phyloP scores from a whole-genome alignment of 129 eudicot species.

The Saussurea involucrata region DNA sequence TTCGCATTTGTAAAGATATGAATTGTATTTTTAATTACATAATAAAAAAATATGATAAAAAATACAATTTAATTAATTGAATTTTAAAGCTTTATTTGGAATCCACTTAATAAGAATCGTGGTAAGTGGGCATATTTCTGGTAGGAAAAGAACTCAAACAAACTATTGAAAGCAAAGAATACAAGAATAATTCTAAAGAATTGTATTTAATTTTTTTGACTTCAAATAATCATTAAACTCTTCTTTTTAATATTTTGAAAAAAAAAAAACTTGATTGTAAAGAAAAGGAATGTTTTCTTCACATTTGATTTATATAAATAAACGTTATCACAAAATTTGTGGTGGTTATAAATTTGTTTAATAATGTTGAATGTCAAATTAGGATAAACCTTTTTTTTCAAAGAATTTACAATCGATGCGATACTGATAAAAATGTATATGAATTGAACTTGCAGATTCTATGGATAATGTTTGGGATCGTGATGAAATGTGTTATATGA shows the following conservation, averaged over 20 bases:
- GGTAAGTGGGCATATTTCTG: conserved; percentile 33
- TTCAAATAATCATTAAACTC: background rate
- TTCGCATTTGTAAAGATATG: background rate
- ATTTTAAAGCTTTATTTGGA: conserved; percentile 12
- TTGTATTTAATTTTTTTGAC: background rate
- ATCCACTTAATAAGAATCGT: conserved; percentile 25
- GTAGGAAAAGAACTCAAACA: conserved; percentile 17
- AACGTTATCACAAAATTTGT: background rate
- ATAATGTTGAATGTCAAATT: background rate
- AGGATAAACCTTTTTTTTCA: background rate
- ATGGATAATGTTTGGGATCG: background rate
- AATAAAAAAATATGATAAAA: background rate
- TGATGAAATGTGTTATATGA: background rate
- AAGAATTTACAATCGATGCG: background rate
- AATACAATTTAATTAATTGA: background rate
- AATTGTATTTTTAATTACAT: background rate
- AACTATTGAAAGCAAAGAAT: conserved; percentile 1
- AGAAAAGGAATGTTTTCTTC: background rate
- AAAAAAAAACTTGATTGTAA: background rate
- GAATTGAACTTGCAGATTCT: background rate
- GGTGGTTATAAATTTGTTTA: background rate
- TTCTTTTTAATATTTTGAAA: no score
- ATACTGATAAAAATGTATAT: background rate
- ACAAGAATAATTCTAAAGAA: conserved; percentile 8
- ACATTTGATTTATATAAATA: background rate